Percentiles rank a stretch among this genome's conserved stretches.
These are phyloP conservation scores for Peronospora tabacina DNA, from an alignment of 352 stramenopile species.

Conservation along the genomic window DNA sequence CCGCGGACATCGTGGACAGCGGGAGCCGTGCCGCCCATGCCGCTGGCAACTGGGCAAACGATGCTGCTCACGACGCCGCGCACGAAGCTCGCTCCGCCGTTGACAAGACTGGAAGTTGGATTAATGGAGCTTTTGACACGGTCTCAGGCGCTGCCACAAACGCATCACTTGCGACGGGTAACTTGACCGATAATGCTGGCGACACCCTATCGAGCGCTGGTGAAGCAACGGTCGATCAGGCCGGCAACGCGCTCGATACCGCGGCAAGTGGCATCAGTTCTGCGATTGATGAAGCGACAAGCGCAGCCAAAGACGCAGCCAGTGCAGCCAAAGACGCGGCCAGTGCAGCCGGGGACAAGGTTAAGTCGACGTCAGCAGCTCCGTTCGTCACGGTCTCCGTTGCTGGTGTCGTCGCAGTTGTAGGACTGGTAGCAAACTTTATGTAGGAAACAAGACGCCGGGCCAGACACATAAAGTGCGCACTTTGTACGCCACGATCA, in stretches of 20 bases:
- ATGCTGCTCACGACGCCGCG: conserved; percentile 4
- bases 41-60: conserved; percentile 8
- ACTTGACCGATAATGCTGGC: conserved; percentile 14
- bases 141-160: conserved; percentile 12
- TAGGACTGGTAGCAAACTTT: conserved; percentile 18
- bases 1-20: conserved; percentile 10
- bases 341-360: conserved; percentile 10
- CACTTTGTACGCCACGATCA: no score
- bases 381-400: conserved; percentile 15
- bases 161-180: conserved; percentile 14
- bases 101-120: conserved; percentile 14
- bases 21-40: conserved; percentile 12
- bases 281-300: conserved; percentile 11
- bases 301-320: conserved; percentile 11
- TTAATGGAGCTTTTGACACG: conserved; percentile 10
- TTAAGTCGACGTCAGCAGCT: conserved; percentile 5
- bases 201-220: conserved; percentile 12
- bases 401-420: conserved; percentile 1
- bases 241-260: conserved; percentile 12
- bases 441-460: conserved; percentile 4
- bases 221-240: background rate
- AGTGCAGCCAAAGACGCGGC: conserved; percentile 12
- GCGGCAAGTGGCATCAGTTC: conserved; percentile 11
- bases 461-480: background rate
- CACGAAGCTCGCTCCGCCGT: conserved; percentile 10